Base-by-base conservation (phyloP, 352 stramenopile species). In the Globisporangium camurandrum region DNA sequence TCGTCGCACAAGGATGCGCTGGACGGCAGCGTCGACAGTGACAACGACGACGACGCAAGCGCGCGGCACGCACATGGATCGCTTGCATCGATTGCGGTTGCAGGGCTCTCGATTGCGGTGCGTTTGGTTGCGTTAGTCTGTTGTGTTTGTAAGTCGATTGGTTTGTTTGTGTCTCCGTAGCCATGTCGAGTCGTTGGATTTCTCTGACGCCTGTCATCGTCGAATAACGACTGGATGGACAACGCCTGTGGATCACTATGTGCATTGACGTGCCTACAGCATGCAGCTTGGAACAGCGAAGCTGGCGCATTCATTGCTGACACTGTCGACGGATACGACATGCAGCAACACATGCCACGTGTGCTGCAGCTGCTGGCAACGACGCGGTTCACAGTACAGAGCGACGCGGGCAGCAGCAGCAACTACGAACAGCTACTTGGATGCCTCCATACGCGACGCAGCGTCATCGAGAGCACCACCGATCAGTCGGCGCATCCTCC, bases 61-160 rank as follows among this genome's bases (percentile, higher is more conserved):
- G 22, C 42, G 0, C 26, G 20, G n/a, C 36, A 30, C 9, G 20
- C 43, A 2, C 17, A 30, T 8, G 59, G 64, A 9, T 44, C 59
- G 3, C 45, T 72, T 6, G 58, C 62, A 1, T 66, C 63, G 2
- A 61, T 84, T 19, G 46, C 60, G 9, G 23, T 84, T 0, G 69
- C 65, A 0, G 72, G 66, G 5, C 46, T 79, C 10, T 58, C 64
- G n/a, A 48, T 84, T 33, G 72, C 67, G 59, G 72, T 84, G 56
- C 52, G 67, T 17, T 12, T 20, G 8, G 22, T 7, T 17, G 7
- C 4, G 10, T 31, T 28, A 3, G 23, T 3, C 11, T 2, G 2
- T 46, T 6, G 3, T 12, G 7, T 9, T 16, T 12, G 14, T 27
- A 20, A 23, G 17, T 9, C 19, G 3, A 14, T 2, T 49, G 22